Evolutionary conservation across 164 flowering plant species (phyloP), one percentile per base, ranked within the genome.

Genomic region (Sedum album): DNA sequence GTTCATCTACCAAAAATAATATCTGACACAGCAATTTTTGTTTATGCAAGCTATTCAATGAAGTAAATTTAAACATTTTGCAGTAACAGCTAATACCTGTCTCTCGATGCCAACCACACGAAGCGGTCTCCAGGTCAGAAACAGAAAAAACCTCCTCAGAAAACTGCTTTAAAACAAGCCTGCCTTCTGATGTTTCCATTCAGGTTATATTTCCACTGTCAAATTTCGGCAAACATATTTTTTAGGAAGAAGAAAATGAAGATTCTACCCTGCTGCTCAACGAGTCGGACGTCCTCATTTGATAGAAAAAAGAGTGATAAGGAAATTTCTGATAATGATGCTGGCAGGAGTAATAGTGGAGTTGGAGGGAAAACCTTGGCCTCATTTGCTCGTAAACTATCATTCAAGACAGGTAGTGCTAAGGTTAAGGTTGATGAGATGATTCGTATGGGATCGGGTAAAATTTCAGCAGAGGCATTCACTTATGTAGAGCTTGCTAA

Each of bases 301-400:
- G 3, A 23, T 1, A 53, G 30, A 21, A 23, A 23, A 23, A 23
- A 53, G 9, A 8, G 2, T 13, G 28, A 53, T 53, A 10, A 21
- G 46, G 46, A 41, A 41, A 41, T 1, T 10, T 4, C 20, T 44
- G 46, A 41, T 5, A 9, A 41, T 41, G 46, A 68, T 5, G 55
- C 0, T 18, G 23, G 23, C 5, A 5, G 60, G 13, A 35, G 60
- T 10, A 18, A 31, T 49, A 57, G 30, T 18, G 14, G 33, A 60
- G 31, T 26, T 60, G 64, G 35, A 25, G 35, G 64, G 64, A 60
- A 60, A 60, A 48, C 55, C 55, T 48, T 48, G 23, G 55, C 55
- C 2, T 48, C 55, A 48, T 48, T 48, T 48, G 55, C 55, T 48
- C n/a, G 55, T 18, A 48, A 48, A 48, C 55, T 48, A 21, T 48